These are phyloP conservation scores for Neurospora sp. DNA, from an alignment of 495 filamentous ascomycete genomes.

Conservation along the genomic window DNA sequence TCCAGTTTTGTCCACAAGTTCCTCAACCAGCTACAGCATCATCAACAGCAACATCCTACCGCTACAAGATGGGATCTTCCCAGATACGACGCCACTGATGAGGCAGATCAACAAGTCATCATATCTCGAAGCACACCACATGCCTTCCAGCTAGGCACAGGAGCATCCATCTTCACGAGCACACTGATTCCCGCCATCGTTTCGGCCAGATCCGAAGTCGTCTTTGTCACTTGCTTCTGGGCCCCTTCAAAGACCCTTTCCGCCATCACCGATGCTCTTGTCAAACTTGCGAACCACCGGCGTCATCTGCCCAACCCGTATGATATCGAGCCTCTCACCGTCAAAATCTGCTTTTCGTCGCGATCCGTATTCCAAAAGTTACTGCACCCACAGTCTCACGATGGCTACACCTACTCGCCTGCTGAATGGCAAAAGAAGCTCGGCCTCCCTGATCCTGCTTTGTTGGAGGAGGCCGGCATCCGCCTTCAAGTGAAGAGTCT, in stretches of 20 bases:
- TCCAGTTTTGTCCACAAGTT: constrained; percentile 16
- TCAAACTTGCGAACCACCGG: constrained; percentile 37
- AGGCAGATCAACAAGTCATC: constrained; percentile 25
- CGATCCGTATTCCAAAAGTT: constrained; percentile 56
- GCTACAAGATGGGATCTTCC: constrained; percentile 6
- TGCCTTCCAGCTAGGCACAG: constrained; percentile 47
- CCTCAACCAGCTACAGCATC: constrained; percentile 7
- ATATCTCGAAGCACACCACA: constrained; percentile 34
- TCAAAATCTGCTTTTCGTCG: constrained; percentile 49
- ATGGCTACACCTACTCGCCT: constrained; percentile 48
- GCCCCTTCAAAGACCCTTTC: constrained; percentile 44
- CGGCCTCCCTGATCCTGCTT: constrained; percentile 43
- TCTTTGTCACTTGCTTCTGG: constrained; percentile 75
- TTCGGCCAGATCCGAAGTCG: constrained; percentile 47
- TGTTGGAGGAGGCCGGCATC: constrained; percentile 42
- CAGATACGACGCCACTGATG: constrained; percentile 9
- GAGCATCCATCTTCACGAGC: constrained; percentile 41
- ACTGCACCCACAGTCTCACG: constrained; percentile 45
- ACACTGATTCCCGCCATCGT: constrained; percentile 46
- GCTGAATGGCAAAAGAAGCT: constrained; percentile 44
- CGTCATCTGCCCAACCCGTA: constrained; percentile 11
- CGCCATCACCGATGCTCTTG: constrained; percentile 37
- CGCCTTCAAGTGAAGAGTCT: constrained; percentile 57
- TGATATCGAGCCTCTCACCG: constrained; percentile 6
- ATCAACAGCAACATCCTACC: not conserved